These are phyloP conservation scores for Penicillium mononematosum DNA, from an alignment of 495 filamentous ascomycete species.

Conservation along the genomic window DNA sequence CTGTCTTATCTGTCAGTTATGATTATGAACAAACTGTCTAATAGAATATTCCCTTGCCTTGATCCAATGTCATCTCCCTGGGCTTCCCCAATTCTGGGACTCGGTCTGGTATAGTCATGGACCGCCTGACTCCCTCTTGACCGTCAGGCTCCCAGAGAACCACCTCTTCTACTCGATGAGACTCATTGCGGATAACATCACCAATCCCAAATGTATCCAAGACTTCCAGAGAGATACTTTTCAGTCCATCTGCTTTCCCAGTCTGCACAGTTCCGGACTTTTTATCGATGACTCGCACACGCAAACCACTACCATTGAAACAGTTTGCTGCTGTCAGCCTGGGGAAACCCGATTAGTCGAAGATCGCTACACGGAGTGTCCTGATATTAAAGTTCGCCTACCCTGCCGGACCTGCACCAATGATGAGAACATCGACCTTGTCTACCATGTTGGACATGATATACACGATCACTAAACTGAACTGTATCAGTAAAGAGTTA, in stretches of 20 bases:
- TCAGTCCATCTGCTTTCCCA: conserved; percentile 72
- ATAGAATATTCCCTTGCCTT: too few species aligned
- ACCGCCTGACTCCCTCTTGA: not conserved
- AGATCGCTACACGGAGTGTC: too few species aligned
- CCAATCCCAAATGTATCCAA: conserved; percentile 67
- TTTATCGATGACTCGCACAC: conserved; percentile 55
- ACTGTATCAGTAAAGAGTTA: too few species aligned
- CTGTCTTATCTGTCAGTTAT: too few species aligned
- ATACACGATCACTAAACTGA: too few species aligned
- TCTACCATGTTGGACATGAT: too few species aligned
- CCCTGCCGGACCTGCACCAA: conserved; percentile 59
- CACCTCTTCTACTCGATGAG: conserved; percentile 4
- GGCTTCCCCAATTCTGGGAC: too few species aligned
- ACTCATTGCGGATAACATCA: conserved; percentile 29
- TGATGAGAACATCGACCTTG: conserved; percentile 1
- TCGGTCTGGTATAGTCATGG: too few species aligned
- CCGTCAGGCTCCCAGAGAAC: conserved; percentile 10
- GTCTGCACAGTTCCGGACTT: conserved; percentile 43
- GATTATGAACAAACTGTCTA: too few species aligned
- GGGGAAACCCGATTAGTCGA: too few species aligned
- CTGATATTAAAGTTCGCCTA: not conserved
- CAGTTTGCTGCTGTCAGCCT: conserved; percentile 53
- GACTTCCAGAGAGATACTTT: conserved; percentile 69
- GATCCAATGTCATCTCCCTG: too few species aligned
- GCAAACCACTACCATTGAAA: conserved; percentile 53